Base-by-base conservation (phyloP, 2,329 filamentous ascomycete species). In the Chrysoporthe cubensis region DNA sequence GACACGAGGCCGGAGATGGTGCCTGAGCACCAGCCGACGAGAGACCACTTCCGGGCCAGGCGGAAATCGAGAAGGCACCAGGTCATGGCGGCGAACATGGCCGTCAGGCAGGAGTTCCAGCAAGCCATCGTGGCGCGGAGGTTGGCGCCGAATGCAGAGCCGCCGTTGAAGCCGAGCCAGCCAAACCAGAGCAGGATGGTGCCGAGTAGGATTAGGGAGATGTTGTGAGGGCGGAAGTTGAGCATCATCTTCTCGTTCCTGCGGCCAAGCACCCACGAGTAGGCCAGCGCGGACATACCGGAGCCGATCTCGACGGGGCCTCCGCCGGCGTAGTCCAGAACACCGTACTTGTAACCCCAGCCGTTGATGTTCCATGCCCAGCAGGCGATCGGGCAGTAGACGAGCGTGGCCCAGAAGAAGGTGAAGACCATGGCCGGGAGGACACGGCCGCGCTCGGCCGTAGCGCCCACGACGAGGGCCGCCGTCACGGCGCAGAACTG, bases 171-270 rank as follows among this genome's bases (percentile, higher is more conserved):
- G 66, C 94, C 96, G 72, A 99, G 86, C 96, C 96, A 99, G 76
- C 96, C 96, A 76, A 98, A 98, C 94, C 94, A 98, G 66, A 99
- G 93, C 75, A 99, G 88, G 72, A 97, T 88, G 3, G 96, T 98
- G 71, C 96, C 96, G 74, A 98, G 90, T 0, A 96, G 94, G 81
- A 99, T 97, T 76, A 98, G 88, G 6, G 94, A 97, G 73, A 98
- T 96, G 84, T 99, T 99, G 86, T 99, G 96, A 21, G 96, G 96
- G 73, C 96, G 93, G 88, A 98, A 98, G 87, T 98, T 98, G 81
- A 97, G 88, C 93, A 98, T 97, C 94, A 98, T 97, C 84, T 94
- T 96, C 84, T 98, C 95, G 83, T 97, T 96, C 73, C 96, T 93
- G 76, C 94, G 92, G 73, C 96, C 96, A 70, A 99, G 91, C 48